Percentiles rank a stretch among this genome's conserved stretches.
phyloP scores from a whole-genome alignment of 2,329 filamentous ascomycete species.

The Domatiomyces catenatus region DNA sequence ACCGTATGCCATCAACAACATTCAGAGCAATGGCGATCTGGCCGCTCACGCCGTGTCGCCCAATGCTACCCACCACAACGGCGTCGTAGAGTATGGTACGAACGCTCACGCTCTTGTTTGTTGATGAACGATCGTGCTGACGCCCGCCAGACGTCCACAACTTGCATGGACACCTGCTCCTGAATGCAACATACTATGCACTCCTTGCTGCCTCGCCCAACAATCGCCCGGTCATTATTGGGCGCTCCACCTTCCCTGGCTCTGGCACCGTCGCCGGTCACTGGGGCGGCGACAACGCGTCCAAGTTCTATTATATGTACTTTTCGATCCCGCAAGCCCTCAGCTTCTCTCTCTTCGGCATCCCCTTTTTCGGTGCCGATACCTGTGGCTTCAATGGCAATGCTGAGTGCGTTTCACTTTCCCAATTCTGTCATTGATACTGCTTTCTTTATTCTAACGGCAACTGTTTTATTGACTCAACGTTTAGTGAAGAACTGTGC shows the following conservation, averaged over 20 bases:
- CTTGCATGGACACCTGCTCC: slow-evolving; percentile 57
- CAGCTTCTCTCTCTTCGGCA: slow-evolving; percentile 56
- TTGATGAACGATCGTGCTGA: slow-evolving; percentile 19
- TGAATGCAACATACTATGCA: slow-evolving; percentile 61
- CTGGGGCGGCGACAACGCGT: slow-evolving; percentile 66
- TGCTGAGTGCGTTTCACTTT: slow-evolving; percentile 25
- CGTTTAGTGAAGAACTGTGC: slow-evolving; percentile 45
- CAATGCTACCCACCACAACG: slow-evolving; percentile 62
- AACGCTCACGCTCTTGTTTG: neutral
- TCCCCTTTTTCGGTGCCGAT: slow-evolving; percentile 62
- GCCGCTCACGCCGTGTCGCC: slow-evolving; percentile 58
- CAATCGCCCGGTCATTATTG: slow-evolving; percentile 71
- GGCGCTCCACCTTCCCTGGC: slow-evolving; percentile 65
- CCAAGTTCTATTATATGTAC: slow-evolving; percentile 58
- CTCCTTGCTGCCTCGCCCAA: slow-evolving; percentile 47
- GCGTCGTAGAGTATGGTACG: slow-evolving; percentile 48
- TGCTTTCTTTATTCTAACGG: neutral
- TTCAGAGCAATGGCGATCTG: slow-evolving; percentile 47
- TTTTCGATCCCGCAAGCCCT: slow-evolving; percentile 65
- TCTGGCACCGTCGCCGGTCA: slow-evolving; percentile 62
- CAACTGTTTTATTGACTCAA: neutral
- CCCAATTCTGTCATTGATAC: neutral
- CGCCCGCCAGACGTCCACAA: slow-evolving; percentile 50
- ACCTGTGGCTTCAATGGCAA: slow-evolving; percentile 58
- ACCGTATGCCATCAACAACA: slow-evolving; percentile 62